These are phyloP conservation scores for Pseudogymnoascus sp. DNA, from an alignment of 2,329 filamentous ascomycete species.

Conservation along the genomic window DNA sequence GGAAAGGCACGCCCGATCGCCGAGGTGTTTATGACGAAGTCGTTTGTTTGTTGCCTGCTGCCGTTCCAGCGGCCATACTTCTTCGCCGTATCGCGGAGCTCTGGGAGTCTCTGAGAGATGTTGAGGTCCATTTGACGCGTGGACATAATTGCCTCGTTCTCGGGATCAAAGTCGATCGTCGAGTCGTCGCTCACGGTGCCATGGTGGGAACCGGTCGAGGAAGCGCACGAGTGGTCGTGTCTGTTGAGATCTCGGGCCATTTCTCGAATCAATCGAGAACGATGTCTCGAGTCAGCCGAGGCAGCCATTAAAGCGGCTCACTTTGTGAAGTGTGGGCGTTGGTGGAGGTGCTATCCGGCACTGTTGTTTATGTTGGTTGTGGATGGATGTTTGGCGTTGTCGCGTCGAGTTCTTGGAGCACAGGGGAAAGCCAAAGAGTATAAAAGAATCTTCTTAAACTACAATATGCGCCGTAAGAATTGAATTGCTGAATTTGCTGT, in stretches of 20 bases:
- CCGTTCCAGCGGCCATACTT: conserved; percentile 26
- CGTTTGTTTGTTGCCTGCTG: conserved; percentile 29
- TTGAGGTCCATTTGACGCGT: conserved; percentile 17
- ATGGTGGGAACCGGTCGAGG: conserved; percentile 24
- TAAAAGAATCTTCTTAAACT: background rate
- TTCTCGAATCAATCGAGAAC: conserved; percentile 18
- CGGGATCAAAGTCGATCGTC: conserved; percentile 21
- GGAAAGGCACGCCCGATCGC: conserved; percentile 40
- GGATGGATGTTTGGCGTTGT: background rate
- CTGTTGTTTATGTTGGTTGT: background rate
- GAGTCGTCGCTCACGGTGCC: conserved; percentile 24
- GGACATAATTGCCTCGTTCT: conserved; percentile 20
- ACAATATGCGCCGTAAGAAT: background rate
- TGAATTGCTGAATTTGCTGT: background rate
- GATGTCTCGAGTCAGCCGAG: conserved; percentile 12
- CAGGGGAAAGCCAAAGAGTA: background rate
- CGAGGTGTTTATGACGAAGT: conserved; percentile 35
- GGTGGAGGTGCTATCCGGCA: background rate
- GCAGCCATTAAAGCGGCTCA: conserved; percentile 10
- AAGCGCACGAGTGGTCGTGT: conserved; percentile 17
- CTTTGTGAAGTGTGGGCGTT: conserved; percentile 1
- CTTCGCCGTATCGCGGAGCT: conserved; percentile 28
- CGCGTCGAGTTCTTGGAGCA: conserved; percentile 4
- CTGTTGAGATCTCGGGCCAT: conserved; percentile 18
- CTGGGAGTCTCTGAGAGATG: conserved; percentile 19